phyloP scores from a whole-genome alignment of 1,284 basidiomycete species.

The Farysia itapuensis region DNA sequence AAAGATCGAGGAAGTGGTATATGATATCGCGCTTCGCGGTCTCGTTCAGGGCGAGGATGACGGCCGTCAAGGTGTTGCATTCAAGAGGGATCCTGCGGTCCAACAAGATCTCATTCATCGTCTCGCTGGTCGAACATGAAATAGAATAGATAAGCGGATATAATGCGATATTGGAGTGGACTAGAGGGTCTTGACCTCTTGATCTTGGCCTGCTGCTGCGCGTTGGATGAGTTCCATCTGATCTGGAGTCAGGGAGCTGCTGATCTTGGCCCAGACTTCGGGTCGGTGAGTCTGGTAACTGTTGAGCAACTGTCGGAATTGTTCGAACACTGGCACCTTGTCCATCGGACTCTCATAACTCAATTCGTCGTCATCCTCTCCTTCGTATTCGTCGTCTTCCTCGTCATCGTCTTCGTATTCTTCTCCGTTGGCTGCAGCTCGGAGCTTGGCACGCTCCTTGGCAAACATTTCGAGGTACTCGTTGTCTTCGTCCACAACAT shows the following conservation, averaged over 20 bases:
- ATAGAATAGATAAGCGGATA: neutral
- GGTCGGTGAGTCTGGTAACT: slow-evolving; percentile 36
- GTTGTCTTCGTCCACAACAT: slow-evolving; percentile 58
- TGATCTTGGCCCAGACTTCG: slow-evolving; percentile 27
- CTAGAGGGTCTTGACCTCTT: slow-evolving; percentile 27
- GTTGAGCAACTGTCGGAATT: slow-evolving; percentile 37
- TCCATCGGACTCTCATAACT: slow-evolving; percentile 52
- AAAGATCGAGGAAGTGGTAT: slow-evolving; percentile 57
- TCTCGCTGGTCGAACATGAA: too few relatives aligned
- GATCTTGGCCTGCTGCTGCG: slow-evolving; percentile 18
- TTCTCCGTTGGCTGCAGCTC: slow-evolving; percentile 36
- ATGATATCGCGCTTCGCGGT: slow-evolving; percentile 52
- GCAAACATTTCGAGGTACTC: slow-evolving; percentile 58
- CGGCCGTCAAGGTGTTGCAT: slow-evolving; percentile 11
- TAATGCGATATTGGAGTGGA: neutral
- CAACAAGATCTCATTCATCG: slow-evolving; percentile 1
- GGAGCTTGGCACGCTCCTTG: slow-evolving; percentile 46
- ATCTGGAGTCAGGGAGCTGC: slow-evolving; percentile 18
- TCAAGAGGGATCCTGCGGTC: neutral
- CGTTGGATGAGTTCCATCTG: slow-evolving; percentile 36
- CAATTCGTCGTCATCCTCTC: slow-evolving; percentile 43
- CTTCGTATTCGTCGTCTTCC: slow-evolving; percentile 37
- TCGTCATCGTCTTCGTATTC: slow-evolving; percentile 38
- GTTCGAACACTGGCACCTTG: slow-evolving; percentile 44
- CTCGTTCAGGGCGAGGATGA: slow-evolving; percentile 12